Percentiles rank a stretch among this genome's conserved stretches.
Evolutionary conservation across 352 stramenopile genomes (phyloP).

Genomic region (Pythium plurisporium): DNA sequence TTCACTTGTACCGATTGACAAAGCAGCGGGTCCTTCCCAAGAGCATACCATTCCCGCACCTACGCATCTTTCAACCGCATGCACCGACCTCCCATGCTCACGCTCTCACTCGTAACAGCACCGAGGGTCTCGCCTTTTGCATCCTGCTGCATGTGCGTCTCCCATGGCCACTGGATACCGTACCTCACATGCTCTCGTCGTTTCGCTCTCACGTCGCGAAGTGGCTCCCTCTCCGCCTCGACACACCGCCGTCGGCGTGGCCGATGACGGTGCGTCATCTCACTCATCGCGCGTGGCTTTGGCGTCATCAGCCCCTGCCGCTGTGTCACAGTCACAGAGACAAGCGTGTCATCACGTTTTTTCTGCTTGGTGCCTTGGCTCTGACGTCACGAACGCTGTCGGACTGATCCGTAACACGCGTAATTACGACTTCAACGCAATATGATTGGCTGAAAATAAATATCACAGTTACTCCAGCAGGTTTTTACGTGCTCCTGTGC

Average conservation of each 20-base stretch:
- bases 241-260: too few relatives aligned
- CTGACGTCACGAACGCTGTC: conserved; percentile 16
- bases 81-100: too few relatives aligned
- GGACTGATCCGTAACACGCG: background rate
- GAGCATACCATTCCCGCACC: too few relatives aligned
- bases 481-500: conserved; percentile 16
- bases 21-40: too few relatives aligned
- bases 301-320: conserved; percentile 6
- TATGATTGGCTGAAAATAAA: conserved; percentile 18
- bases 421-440: conserved; percentile 13
- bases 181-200: too few relatives aligned
- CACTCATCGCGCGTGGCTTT: conserved; percentile 14
- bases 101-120: too few relatives aligned
- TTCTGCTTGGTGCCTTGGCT: conserved; percentile 19
- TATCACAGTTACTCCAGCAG: conserved; percentile 4
- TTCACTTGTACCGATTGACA: too few relatives aligned
- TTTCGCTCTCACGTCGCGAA: background rate
- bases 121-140: too few relatives aligned
- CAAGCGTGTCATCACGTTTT: conserved; percentile 17
- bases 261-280: conserved; percentile 8
- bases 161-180: too few relatives aligned
- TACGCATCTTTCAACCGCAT: too few relatives aligned
- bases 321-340: conserved; percentile 16
- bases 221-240: background rate
- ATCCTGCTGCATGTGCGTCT: too few relatives aligned